phyloP scores from a whole-genome alignment of 176 grass and related monocot genomes.

The Aegilops umbellulata region DNA sequence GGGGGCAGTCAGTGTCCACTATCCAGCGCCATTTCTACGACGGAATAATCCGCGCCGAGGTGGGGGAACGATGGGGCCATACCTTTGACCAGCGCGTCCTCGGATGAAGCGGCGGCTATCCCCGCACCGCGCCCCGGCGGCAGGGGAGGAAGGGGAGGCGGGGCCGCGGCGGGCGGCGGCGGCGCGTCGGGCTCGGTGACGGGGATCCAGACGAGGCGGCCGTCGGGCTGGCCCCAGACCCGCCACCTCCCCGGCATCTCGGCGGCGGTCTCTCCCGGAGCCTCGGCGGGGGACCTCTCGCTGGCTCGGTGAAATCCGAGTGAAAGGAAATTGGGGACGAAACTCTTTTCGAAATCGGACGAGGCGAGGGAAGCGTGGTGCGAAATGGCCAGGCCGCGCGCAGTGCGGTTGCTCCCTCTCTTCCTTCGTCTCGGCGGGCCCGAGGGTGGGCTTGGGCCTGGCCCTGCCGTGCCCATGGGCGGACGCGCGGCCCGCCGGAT shows the following conservation, averaged over 20 bases:
- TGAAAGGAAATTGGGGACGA: not conserved
- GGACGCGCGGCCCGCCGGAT: not conserved
- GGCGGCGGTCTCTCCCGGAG: not conserved
- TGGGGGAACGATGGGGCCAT: not conserved
- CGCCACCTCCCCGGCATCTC: slow-evolving; percentile 38
- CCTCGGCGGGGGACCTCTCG: not conserved
- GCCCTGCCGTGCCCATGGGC: not conserved
- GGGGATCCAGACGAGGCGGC: slow-evolving; percentile 41
- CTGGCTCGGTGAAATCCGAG: not conserved
- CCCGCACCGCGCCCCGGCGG: not conserved
- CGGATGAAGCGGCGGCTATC: not conserved
- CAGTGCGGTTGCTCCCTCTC: slow-evolving; percentile 4
- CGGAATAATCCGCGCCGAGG: not conserved
- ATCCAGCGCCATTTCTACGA: not conserved
- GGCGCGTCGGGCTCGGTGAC: not conserved
- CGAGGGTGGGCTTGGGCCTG: not conserved
- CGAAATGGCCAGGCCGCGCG: not conserved
- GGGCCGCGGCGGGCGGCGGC: not conserved
- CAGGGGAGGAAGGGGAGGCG: not conserved
- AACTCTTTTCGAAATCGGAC: not conserved
- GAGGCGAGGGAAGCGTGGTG: not conserved
- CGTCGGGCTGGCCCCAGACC: slow-evolving; percentile 36
- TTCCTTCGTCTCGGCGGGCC: not conserved
- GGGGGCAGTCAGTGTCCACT: not conserved
- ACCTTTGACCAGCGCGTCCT: not conserved